Conservation (phyloP, 768 basidiomycete genomes). For the Filobasidium floriforme region DNA sequence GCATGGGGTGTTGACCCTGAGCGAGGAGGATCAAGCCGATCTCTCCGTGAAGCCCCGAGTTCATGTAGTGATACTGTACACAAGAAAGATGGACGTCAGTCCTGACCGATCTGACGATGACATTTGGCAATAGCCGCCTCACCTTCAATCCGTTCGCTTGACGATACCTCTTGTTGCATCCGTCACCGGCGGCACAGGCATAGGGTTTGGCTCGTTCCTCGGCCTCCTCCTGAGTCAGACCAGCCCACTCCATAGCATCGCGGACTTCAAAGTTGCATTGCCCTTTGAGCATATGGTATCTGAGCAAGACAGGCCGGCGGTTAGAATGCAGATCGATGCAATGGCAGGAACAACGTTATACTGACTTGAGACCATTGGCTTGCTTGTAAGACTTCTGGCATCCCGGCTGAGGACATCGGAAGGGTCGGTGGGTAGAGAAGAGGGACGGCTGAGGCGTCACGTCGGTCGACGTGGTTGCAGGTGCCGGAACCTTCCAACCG, state of each 20-base stretch:
- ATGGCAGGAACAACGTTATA: neutral
- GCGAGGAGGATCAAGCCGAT: slow-evolving; percentile 77
- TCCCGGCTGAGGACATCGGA: slow-evolving; percentile 78
- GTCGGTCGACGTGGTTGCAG: slow-evolving; percentile 2
- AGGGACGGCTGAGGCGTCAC: slow-evolving; percentile 32
- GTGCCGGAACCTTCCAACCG: slow-evolving; percentile 11
- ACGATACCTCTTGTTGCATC: slow-evolving; percentile 70
- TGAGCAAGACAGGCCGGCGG: neutral
- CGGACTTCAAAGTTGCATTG: slow-evolving; percentile 88
- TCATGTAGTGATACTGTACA: slow-evolving; percentile 77
- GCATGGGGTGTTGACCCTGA: slow-evolving; percentile 46
- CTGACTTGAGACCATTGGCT: slow-evolving; percentile 73
- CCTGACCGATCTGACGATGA: slow-evolving; percentile 13
- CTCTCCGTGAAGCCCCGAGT: slow-evolving; percentile 89
- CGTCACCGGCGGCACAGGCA: slow-evolving; percentile 70
- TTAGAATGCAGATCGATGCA: too few species aligned
- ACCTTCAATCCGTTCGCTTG: slow-evolving; percentile 85
- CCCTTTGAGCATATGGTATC: slow-evolving; percentile 82
- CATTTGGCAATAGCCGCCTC: slow-evolving; percentile 18
- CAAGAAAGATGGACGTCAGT: slow-evolving; percentile 43
- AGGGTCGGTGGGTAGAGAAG: slow-evolving; percentile 43
- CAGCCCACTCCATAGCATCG: slow-evolving; percentile 56
- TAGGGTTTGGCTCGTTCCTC: slow-evolving; percentile 75
- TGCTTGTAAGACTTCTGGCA: slow-evolving; percentile 97
- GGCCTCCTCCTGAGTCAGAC: slow-evolving; percentile 62